Evolutionary conservation across 1,284 basidiomycete species (phyloP).

Genomic region (Gymnopus androsaceus): DNA sequence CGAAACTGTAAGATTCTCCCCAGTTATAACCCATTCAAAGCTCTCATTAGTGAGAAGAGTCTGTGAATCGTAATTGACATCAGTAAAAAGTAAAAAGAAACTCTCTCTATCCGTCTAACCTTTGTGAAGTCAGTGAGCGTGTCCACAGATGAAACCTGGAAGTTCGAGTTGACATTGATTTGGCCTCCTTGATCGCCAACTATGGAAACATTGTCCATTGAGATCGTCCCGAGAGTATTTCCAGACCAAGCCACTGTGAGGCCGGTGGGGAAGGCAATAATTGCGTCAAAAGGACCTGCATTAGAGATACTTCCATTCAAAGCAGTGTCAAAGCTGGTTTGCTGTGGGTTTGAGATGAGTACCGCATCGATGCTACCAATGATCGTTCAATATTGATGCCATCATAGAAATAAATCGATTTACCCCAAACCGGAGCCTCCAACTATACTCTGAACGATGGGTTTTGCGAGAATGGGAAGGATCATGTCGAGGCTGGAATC

Average conservation of each 20-base stretch:
- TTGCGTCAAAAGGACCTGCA: conserved; percentile 78
- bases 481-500: conserved; percentile 66
- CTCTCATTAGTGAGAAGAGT: conserved; percentile 64
- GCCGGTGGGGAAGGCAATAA: conserved; percentile 66
- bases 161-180: conserved; percentile 57
- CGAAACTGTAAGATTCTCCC: conserved; percentile 61
- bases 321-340: conserved; percentile 49
- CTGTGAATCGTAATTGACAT: conserved; percentile 31
- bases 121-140: conserved; percentile 71
- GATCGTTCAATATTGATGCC: not conserved
- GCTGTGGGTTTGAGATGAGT: conserved; percentile 57
- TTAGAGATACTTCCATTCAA: conserved; percentile 71
- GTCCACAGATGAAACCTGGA: conserved; percentile 61
- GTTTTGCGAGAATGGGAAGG: conserved; percentile 71
- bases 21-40: conserved; percentile 76
- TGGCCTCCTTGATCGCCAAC: conserved; percentile 65
- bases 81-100: conserved; percentile 1
- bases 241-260: conserved; percentile 67
- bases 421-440: conserved; percentile 59
- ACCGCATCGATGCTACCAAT: conserved; percentile 53
- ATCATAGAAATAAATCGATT: conserved; percentile 12
- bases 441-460: conserved; percentile 82
- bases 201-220: conserved; percentile 61
- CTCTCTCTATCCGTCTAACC: too few species aligned
- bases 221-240: conserved; percentile 60